Evolutionary conservation across 2,329 filamentous ascomycete species (phyloP).

Genomic region (Hypoxylon sp.): DNA sequence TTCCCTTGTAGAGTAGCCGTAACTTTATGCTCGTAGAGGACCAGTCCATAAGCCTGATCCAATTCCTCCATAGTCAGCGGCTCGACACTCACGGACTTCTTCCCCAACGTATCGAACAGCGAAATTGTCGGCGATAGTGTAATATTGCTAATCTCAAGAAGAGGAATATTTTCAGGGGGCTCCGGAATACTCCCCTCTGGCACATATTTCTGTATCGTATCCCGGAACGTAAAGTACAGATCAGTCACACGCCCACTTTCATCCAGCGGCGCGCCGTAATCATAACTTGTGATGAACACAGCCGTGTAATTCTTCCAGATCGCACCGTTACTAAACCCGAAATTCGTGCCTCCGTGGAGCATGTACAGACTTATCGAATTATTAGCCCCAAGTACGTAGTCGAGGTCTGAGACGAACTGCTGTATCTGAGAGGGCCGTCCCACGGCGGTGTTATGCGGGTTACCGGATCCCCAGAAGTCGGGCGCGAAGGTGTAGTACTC

Average conservation of each 20-base stretch:
- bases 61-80: constrained; percentile 64
- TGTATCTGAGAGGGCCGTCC: constrained; percentile 49
- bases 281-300: constrained; percentile 63
- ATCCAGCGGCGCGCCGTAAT: constrained; percentile 66
- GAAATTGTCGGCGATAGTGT: constrained; percentile 56
- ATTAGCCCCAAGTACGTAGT: constrained; percentile 57
- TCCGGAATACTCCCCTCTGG: constrained; percentile 57
- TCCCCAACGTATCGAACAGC: constrained; percentile 58
- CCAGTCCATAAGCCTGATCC: constrained; percentile 62
- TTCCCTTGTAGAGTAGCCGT: constrained; percentile 51
- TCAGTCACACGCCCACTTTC: constrained; percentile 64
- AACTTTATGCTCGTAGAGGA: constrained; percentile 60
- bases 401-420: constrained; percentile 55
- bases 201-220: constrained; percentile 58
- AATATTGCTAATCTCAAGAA: constrained; percentile 56
- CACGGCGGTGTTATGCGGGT: constrained; percentile 56
- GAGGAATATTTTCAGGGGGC: constrained; percentile 54
- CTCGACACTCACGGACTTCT: constrained; percentile 43
- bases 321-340: constrained; percentile 64
- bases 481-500: constrained; percentile 65
- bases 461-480: constrained; percentile 62
- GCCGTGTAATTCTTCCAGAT: constrained; percentile 60
- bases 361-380: constrained; percentile 66
- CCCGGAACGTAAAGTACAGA: constrained; percentile 60
- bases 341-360: constrained; percentile 69